phyloP scores from a whole-genome alignment of 768 basidiomycete genomes.

The Mycena polygramma region DNA sequence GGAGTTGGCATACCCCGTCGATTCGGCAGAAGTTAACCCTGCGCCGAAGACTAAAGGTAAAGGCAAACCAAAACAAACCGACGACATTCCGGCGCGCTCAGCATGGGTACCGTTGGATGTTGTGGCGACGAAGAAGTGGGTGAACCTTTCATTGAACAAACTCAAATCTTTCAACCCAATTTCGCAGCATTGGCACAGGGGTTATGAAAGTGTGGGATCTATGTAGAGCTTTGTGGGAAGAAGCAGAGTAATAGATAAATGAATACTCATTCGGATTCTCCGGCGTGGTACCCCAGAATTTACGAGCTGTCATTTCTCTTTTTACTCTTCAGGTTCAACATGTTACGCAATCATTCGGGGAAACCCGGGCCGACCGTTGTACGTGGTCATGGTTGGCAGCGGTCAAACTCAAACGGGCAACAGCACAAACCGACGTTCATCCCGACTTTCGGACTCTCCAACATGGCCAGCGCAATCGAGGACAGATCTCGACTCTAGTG shows the following conservation, averaged over 20 bases:
- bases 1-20: conserved; percentile 30
- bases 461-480: neutral
- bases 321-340: neutral
- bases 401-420: too few species aligned
- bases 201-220: conserved; percentile 81
- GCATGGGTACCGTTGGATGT: conserved; percentile 69
- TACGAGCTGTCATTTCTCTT: too few species aligned
- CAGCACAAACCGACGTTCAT: too few species aligned
- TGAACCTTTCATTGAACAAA: conserved; percentile 48
- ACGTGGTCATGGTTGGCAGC: too few species aligned
- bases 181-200: conserved; percentile 77
- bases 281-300: too few species aligned
- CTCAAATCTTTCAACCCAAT: neutral
- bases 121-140: conserved; percentile 70
- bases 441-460: too few species aligned
- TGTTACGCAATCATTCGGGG: neutral
- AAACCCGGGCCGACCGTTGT: neutral
- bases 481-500: conserved; percentile 37
- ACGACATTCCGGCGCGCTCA: conserved; percentile 40
- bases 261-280: neutral
- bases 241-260: conserved; percentile 23
- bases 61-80: conserved; percentile 27
- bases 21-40: conserved; percentile 10
- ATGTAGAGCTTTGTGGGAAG: conserved; percentile 63
- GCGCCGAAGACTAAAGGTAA: conserved; percentile 30